phyloP scores from a whole-genome alignment of 2,329 filamentous ascomycete genomes.

The Clathrospora elynae region DNA sequence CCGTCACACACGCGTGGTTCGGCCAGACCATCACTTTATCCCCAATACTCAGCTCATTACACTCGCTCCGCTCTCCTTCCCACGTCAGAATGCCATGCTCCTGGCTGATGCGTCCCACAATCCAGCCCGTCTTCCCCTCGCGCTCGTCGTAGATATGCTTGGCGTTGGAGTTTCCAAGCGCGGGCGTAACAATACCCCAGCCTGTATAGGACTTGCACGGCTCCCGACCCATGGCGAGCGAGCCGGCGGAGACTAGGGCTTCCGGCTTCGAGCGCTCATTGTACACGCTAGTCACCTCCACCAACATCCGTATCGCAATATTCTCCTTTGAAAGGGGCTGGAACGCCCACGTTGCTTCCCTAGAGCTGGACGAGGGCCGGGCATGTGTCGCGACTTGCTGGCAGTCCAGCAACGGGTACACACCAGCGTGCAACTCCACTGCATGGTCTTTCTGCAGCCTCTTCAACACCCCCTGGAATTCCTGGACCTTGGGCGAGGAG shows the following conservation, averaged over 20 bases:
- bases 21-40: conserved; percentile 75
- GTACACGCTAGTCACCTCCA: conserved; percentile 74
- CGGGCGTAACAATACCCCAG: conserved; percentile 71
- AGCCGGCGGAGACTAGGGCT: conserved; percentile 71
- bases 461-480: conserved; percentile 51
- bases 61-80: conserved; percentile 49
- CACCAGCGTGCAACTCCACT: conserved; percentile 76
- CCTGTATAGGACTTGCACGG: conserved; percentile 72
- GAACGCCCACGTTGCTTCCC: conserved; percentile 18
- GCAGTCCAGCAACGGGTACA: conserved; percentile 76
- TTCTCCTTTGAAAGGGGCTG: conserved; percentile 57
- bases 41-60: conserved; percentile 60
- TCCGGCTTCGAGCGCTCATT: conserved; percentile 57
- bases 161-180: conserved; percentile 49
- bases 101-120: conserved; percentile 73
- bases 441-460: conserved; percentile 38
- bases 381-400: conserved; percentile 79
- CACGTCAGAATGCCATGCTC: conserved; percentile 77
- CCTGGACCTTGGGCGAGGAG: conserved; percentile 44
- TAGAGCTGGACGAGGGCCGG: conserved; percentile 43
- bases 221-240: conserved; percentile 73
- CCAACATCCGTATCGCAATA: conserved; percentile 71
- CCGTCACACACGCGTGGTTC: conserved; percentile 80
- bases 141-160: conserved; percentile 34
- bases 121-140: conserved; percentile 58